Conservation (phyloP, 805 yeast species). For the Zygosaccharomyces pseudorouxii region DNA sequence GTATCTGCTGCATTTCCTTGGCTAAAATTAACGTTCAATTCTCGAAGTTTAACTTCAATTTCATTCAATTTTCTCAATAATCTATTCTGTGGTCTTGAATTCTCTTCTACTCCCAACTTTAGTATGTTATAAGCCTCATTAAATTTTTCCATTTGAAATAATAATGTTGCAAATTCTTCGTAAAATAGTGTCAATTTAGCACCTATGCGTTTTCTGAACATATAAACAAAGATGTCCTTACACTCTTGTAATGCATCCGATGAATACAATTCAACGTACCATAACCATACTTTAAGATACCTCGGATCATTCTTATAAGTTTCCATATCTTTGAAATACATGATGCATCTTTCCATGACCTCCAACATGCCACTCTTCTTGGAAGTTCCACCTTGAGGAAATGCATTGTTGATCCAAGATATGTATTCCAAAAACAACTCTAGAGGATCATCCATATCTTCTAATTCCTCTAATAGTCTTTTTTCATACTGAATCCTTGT, state of each 20-base stretch:
- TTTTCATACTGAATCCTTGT: constrained; percentile 45
- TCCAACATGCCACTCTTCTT: constrained; percentile 61
- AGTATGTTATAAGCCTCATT: constrained; percentile 20
- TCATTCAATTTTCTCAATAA: constrained; percentile 27
- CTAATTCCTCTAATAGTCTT: constrained; percentile 42
- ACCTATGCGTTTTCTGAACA: constrained; percentile 72
- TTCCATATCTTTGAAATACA: constrained; percentile 55
- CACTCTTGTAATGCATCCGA: constrained; percentile 56
- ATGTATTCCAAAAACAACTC: constrained; percentile 71
- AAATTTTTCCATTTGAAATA: constrained; percentile 14
- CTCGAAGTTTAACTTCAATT: constrained; percentile 14
- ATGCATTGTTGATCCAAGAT: constrained; percentile 61
- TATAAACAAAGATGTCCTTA: constrained; percentile 61
- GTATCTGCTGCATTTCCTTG: constrained; percentile 2
- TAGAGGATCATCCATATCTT: constrained; percentile 77
- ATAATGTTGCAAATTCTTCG: constrained; percentile 65
- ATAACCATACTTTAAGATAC: constrained; percentile 75
- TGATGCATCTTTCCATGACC: constrained; percentile 67
- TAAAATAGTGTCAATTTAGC: constrained; percentile 60
- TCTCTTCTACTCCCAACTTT: constrained; percentile 37
- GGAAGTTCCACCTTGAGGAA: constrained; percentile 57
- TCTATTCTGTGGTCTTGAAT: constrained; percentile 62
- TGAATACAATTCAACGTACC: constrained; percentile 47
- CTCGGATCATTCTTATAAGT: constrained; percentile 81
- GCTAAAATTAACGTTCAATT: constrained; percentile 11